Conservation (phyloP, 2,329 filamentous ascomycete species). For the Claviceps sp. region DNA sequence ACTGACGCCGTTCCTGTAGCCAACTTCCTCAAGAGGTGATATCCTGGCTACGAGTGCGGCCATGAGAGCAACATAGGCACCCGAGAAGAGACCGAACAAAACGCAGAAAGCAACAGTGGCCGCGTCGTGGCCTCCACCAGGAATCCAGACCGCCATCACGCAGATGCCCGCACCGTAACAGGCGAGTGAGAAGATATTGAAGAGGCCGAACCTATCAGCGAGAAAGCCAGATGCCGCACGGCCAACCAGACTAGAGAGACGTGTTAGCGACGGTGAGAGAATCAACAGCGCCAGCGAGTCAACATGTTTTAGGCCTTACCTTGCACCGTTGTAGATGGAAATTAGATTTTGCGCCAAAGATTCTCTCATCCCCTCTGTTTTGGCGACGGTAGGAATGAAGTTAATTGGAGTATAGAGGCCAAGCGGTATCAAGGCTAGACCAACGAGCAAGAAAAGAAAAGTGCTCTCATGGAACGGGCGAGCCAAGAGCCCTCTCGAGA, state of each 20-base stretch:
- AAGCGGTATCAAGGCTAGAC: slow-evolving; percentile 16
- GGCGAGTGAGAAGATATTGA: slow-evolving; percentile 26
- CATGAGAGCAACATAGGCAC: slow-evolving; percentile 15
- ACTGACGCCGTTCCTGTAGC: slow-evolving; percentile 34
- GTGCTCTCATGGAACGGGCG: slow-evolving; percentile 13
- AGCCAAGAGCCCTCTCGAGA: slow-evolving; percentile 2
- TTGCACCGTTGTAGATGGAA: slow-evolving; percentile 12
- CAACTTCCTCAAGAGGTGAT: slow-evolving; percentile 38
- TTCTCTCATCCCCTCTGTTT: slow-evolving; percentile 8
- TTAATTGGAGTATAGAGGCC: slow-evolving; percentile 19
- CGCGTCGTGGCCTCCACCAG: slow-evolving; percentile 11
- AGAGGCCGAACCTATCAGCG: slow-evolving; percentile 14
- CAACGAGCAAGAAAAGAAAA: slow-evolving; percentile 13
- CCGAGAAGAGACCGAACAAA: slow-evolving; percentile 18
- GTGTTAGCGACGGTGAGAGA: background rate
- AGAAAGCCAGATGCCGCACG: slow-evolving; percentile 11
- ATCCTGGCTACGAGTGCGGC: slow-evolving; percentile 28
- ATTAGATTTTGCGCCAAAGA: slow-evolving; percentile 12
- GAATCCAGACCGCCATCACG: slow-evolving; percentile 21
- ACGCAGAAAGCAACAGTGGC: slow-evolving; percentile 15
- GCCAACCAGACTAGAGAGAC: slow-evolving; percentile 9
- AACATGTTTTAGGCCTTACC: slow-evolving; percentile 1
- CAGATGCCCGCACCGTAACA: slow-evolving; percentile 23
- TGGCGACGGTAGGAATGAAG: slow-evolving; percentile 12
- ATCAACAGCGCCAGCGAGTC: no score